phyloP scores from a whole-genome alignment of 768 basidiomycete genomes.

The Clathrus columnatus region DNA sequence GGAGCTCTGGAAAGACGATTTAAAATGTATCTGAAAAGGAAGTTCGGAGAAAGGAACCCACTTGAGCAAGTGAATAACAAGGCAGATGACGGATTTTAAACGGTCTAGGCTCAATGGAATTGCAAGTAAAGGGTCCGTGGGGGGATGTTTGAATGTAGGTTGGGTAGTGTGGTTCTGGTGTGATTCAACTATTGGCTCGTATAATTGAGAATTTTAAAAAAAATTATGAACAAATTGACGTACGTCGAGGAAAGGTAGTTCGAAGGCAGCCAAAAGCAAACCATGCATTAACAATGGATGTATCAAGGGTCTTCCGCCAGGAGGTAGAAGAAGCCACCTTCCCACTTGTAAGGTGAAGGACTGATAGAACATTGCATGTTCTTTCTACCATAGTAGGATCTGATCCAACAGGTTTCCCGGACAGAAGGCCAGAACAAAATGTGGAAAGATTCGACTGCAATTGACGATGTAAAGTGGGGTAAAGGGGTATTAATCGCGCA shows the following conservation, averaged over 20 bases:
- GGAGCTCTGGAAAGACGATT: constrained; percentile 6
- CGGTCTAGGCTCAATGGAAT: constrained; percentile 55
- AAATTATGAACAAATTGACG: constrained; percentile 25
- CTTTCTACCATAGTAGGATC: constrained; percentile 31
- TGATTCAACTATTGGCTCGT: neutral
- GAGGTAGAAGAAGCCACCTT: constrained; percentile 63
- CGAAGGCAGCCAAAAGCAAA: constrained; percentile 48
- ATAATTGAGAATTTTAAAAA: neutral
- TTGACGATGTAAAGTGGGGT: constrained; percentile 58
- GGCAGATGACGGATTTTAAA: constrained; percentile 42
- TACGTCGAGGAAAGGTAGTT: constrained; percentile 45
- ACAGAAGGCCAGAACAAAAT: constrained; percentile 47
- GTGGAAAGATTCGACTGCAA: constrained; percentile 43
- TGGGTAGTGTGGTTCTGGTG: constrained; percentile 9
- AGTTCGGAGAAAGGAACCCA: constrained; percentile 20
- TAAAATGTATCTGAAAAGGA: neutral
- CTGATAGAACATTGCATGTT: constrained; percentile 50
- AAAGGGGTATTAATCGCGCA: constrained; percentile 46
- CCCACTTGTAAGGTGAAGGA: constrained; percentile 64
- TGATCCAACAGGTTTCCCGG: constrained; percentile 40
- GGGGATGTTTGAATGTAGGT: constrained; percentile 10
- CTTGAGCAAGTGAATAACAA: constrained; percentile 50
- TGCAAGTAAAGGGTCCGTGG: constrained; percentile 36
- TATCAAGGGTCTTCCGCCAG: constrained; percentile 73
- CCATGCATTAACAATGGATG: constrained; percentile 59